phyloP scores from a whole-genome alignment of 192 early-diverging fungal species.

The Entomortierella beljakovae region DNA sequence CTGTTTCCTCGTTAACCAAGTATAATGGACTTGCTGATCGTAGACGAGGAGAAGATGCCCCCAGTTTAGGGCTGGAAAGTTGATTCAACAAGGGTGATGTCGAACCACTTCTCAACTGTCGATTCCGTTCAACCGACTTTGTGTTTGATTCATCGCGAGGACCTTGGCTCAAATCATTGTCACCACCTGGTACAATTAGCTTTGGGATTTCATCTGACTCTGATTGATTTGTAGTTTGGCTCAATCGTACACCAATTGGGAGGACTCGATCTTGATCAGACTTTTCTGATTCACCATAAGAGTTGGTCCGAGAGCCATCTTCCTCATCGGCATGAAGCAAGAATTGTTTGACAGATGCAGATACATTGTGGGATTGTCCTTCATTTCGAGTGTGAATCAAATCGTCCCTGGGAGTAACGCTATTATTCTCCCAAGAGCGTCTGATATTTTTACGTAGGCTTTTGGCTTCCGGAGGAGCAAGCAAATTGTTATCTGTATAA shows the following conservation, averaged over 20 bases:
- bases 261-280: constrained; percentile 9
- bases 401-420: neutral
- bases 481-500: neutral
- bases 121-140: too few species aligned
- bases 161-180: neutral
- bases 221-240: constrained; percentile 22
- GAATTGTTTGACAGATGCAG: neutral
- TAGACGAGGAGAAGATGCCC: constrained; percentile 9
- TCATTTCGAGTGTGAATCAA: neutral
- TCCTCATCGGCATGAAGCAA: constrained; percentile 18
- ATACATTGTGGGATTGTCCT: neutral
- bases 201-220: constrained; percentile 12
- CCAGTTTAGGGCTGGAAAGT: too few species aligned
- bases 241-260: constrained; percentile 9
- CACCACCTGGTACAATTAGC: neutral
- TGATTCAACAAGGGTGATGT: too few species aligned
- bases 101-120: too few species aligned
- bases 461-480: neutral
- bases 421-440: constrained; percentile 15
- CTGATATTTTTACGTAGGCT: neutral
- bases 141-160: too few species aligned
- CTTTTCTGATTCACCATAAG: constrained; percentile 2
- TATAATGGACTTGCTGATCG: constrained; percentile 20
- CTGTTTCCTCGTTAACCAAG: constrained; percentile 22
- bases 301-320: neutral